These are phyloP conservation scores for Curvularia lunata DNA, from an alignment of 2,329 filamentous ascomycete genomes.

Conservation along the genomic window DNA sequence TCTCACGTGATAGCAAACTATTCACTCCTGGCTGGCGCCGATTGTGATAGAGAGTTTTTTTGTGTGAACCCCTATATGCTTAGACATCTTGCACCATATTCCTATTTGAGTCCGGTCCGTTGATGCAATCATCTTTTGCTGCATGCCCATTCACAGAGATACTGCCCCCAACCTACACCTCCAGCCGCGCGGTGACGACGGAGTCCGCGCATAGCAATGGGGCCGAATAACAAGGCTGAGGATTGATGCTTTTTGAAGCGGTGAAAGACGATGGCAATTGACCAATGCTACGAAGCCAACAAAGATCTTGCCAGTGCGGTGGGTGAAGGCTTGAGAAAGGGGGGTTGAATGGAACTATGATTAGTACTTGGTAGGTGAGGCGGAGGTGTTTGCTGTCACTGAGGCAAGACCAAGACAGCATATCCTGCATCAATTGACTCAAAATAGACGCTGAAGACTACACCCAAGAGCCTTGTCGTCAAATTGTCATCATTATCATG, in stretches of 20 bases:
- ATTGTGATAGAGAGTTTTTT: not conserved
- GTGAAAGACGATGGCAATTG: slow-evolving; percentile 3
- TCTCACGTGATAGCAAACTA: too few species aligned
- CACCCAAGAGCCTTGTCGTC: not conserved
- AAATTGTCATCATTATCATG: not conserved
- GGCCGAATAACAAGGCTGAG: slow-evolving; percentile 11
- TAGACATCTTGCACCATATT: not conserved
- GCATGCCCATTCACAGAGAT: not conserved
- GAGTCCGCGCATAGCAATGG: not conserved
- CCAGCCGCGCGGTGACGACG: not conserved
- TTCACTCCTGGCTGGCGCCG: not conserved
- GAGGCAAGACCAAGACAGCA: not conserved
- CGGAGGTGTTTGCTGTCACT: slow-evolving; percentile 5
- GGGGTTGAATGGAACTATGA: not conserved
- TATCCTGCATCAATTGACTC: not conserved
- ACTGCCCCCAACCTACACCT: not conserved
- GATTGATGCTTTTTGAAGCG: slow-evolving; percentile 3
- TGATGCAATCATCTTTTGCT: not conserved
- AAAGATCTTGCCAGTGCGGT: not conserved
- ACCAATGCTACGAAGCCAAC: slow-evolving; percentile 16
- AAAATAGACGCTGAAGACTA: not conserved
- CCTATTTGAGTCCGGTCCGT: not conserved
- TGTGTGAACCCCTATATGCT: not conserved
- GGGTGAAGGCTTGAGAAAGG: not conserved
- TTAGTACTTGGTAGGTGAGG: not conserved